Base-by-base conservation (phyloP, 2,329 filamentous ascomycete species). In the Apiospora sp. region DNA sequence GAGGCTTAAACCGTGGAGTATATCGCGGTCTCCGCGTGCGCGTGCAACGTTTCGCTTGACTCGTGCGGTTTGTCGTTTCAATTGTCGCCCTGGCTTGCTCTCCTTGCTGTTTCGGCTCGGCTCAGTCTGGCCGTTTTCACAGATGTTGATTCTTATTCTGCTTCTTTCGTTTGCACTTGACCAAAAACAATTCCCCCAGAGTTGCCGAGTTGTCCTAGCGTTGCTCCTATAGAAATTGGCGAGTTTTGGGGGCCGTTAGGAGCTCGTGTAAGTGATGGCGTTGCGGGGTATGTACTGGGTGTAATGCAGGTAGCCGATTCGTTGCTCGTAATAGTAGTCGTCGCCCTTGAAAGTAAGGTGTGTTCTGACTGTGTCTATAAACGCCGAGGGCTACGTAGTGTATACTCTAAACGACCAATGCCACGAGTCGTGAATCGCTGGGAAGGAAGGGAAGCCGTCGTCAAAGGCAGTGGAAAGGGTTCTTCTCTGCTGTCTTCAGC, bases 211-310 rank as follows among this genome's bases (percentile, higher is more conserved):
- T 16, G 34, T 41, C 58, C 58, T 24, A 64, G 58, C 58, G 58
- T 64, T 64, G 58, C 34, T 41, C 34, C n/a, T 22, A 24, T 24
- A 4, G 4, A 49, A 14, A 6, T 41, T 64, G 54, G 12, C 7
- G 54, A 61, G 51, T 30, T 58, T 58, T 34, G 51, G 37, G 37
- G 37, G 30, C 37, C 54, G 51, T 54, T 19, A 16, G 51, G 22
- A 41, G 58, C 34, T 41, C 58, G 58, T 64, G 58, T 64, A 64
- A 64, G 58, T 64, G 58, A 41, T n/a, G 58, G 58, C 58, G 58
- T 64, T 64, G 58, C 58, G 58, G 34, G 58, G 58, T 64, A 64
- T 22, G 58, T 64, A 64, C 34, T 61, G 54, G 19, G 34, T n/a
- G 34, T n/a, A 10, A 64, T 64, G 58, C n/a, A 37, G 19, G 34